Percentiles rank a stretch among this genome's conserved stretches.
Evolutionary conservation across 768 basidiomycete genomes (phyloP).

Genomic region (Lactarius deliciosus): DNA sequence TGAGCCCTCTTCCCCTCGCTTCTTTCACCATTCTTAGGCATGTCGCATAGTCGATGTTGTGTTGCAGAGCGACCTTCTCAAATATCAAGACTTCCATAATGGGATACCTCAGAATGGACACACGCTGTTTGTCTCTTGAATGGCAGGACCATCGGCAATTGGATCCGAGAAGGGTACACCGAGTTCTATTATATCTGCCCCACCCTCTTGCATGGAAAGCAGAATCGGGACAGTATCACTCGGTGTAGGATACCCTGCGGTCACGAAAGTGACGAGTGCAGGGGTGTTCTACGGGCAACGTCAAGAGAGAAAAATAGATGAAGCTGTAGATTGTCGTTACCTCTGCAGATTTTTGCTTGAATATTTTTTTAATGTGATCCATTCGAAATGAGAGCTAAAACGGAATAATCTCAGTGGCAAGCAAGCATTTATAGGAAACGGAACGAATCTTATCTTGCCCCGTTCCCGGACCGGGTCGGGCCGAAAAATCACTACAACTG

Average conservation of each 20-base stretch:
- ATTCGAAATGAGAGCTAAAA: slow-evolving; percentile 39
- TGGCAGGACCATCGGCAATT: slow-evolving; percentile 91
- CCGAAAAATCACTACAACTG: neutral
- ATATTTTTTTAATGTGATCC: slow-evolving; percentile 71
- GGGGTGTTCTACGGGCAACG: slow-evolving; percentile 47
- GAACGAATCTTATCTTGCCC: neutral
- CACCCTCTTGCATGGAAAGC: slow-evolving; percentile 91
- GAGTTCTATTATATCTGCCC: slow-evolving; percentile 92
- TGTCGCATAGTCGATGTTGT: slow-evolving; percentile 72
- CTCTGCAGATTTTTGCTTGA: slow-evolving; percentile 61
- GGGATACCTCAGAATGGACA: slow-evolving; percentile 33
- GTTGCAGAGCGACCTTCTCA: slow-evolving; percentile 75
- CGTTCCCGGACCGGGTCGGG: neutral
- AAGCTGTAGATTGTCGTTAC: slow-evolving; percentile 35
- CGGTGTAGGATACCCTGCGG: slow-evolving; percentile 83
- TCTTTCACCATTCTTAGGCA: slow-evolving; percentile 75
- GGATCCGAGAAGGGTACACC: slow-evolving; percentile 97
- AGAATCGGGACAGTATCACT: slow-evolving; percentile 83
- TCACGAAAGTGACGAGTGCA: slow-evolving; percentile 85
- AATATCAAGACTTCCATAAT: slow-evolving; percentile 6
- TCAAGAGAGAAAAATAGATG: neutral
- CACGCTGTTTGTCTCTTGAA: slow-evolving; percentile 93
- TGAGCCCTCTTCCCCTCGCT: slow-evolving; percentile 80
- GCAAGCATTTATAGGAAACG: neutral
- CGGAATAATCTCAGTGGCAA: neutral